Conservation (phyloP, 2,329 filamentous ascomycete species). For the Parafenestella ontariensis region DNA sequence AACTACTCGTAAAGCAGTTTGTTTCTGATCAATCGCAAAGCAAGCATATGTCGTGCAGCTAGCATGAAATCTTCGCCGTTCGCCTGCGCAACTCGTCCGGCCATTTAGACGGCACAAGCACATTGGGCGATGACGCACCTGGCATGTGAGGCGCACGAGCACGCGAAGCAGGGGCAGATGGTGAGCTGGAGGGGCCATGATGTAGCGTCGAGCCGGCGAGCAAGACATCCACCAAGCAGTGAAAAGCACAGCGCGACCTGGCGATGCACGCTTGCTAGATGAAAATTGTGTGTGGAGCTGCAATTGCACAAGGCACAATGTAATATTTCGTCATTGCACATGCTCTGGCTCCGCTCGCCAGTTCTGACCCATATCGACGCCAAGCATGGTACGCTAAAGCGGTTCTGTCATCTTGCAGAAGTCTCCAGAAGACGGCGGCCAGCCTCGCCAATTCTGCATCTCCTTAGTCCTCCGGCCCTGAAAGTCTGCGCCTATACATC, state of each 20-base stretch:
- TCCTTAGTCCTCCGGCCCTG: slow-evolving; percentile 10
- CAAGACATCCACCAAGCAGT: slow-evolving; percentile 8
- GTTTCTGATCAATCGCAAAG: background rate
- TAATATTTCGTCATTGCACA: slow-evolving; percentile 29
- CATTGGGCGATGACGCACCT: background rate
- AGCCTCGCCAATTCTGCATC: slow-evolving; percentile 28
- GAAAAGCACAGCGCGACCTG: slow-evolving; percentile 14
- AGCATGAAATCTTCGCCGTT: background rate
- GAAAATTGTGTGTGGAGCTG: slow-evolving; percentile 13
- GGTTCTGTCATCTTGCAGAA: slow-evolving; percentile 14
- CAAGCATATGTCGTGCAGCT: background rate
- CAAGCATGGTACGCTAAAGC: slow-evolving; percentile 21
- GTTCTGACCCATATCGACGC: slow-evolving; percentile 12
- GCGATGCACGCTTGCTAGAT: slow-evolving; percentile 15
- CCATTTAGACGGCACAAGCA: background rate
- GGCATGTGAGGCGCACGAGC: slow-evolving; percentile 20
- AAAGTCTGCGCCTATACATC: slow-evolving; percentile 19
- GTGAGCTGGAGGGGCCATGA: slow-evolving; percentile 27
- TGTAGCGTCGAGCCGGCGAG: slow-evolving; percentile 1
- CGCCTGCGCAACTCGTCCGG: background rate
- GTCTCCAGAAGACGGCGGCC: slow-evolving; percentile 16
- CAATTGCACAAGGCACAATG: slow-evolving; percentile 22
- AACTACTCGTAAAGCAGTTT: background rate
- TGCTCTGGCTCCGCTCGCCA: slow-evolving; percentile 10
- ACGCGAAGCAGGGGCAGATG: slow-evolving; percentile 6